Evolutionary conservation across 1,284 basidiomycete species (phyloP), one percentile per base, ranked within the genome.

Genomic region (Ceratobasidium papillatum): DNA sequence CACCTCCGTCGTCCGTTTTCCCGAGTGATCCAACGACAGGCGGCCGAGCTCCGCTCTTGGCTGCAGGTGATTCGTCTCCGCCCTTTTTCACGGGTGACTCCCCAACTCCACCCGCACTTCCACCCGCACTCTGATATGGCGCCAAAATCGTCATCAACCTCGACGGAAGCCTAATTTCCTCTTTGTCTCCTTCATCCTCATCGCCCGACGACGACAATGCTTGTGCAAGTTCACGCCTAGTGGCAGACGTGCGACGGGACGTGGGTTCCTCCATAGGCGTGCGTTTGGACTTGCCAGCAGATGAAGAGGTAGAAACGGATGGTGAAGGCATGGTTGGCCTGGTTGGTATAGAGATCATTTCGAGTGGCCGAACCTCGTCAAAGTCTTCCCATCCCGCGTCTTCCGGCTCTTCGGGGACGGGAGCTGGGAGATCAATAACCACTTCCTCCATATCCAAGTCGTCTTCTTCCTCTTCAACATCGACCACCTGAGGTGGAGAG

Each of bases 391-490:
- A 36, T 63, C 34, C 27, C n/a, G 36, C n/a, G 34, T 56, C 19
- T 7, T 72, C 52, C 14, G 38, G 41, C 38, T n/a, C 43, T 30
- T 38, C 3, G 19, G 34, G 45, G 4, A 38, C 27, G 5, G 52
- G 22, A 4, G 32, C 8, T 27, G 69, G 71, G 43, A 61, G 36
- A 27, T 75, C 74, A 14, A 75, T 41, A 7, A 47, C 63, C 8
- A 77, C 74, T 17, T 75, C 74, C 58, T 75, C 76, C 75, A 77
- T 75, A 14, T 77, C 77, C 30, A 69, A 36, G 41, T 75, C 74
- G n/a, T 75, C 74, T 4, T 76, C 59, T 25, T 71, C 74, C 11
- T 75, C 74, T 2, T 51, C 74, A 43, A 22, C 32, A 27, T 72
- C 68, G 9, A 52, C 45, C 12, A 68, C 56, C 27, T 69, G 49